Conservation (phyloP, 345 rosid genomes). For the Jatropha curcas region DNA sequence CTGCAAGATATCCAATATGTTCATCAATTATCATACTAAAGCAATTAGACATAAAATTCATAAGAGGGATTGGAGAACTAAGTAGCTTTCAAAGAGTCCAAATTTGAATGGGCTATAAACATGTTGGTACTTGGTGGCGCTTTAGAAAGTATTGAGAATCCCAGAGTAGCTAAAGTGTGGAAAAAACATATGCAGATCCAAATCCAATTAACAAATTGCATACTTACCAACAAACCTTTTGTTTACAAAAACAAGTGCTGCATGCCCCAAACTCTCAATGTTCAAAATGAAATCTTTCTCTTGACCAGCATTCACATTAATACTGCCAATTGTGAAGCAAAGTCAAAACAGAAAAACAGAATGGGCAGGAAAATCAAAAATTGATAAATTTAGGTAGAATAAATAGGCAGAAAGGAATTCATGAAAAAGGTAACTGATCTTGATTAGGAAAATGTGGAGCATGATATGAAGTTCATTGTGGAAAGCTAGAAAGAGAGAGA, state of each 20-base stretch:
- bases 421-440: not conserved
- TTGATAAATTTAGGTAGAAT: not conserved
- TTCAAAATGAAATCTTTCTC: constrained; percentile 27
- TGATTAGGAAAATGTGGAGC: not conserved
- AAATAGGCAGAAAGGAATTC: not conserved
- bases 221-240: constrained; percentile 42
- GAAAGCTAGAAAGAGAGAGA: not conserved
- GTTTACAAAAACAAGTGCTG: constrained; percentile 60
- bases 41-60: not conserved
- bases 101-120: too few species aligned
- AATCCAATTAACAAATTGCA: constrained; percentile 6
- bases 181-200: not conserved
- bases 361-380: not conserved
- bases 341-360: constrained; percentile 10
- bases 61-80: not conserved
- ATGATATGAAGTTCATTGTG: not conserved
- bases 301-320: constrained; percentile 29
- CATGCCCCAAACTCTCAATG: constrained; percentile 60
- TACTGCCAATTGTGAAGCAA: constrained; percentile 36
- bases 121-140: too few species aligned
- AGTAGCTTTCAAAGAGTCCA: too few species aligned
- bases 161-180: too few species aligned
- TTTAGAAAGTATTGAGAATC: too few species aligned
- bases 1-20: constrained; percentile 31
- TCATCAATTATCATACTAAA: constrained; percentile 1